Evolutionary conservation across 495 filamentous ascomycete genomes (phyloP).

Genomic region (Entonaema liquescens): DNA sequence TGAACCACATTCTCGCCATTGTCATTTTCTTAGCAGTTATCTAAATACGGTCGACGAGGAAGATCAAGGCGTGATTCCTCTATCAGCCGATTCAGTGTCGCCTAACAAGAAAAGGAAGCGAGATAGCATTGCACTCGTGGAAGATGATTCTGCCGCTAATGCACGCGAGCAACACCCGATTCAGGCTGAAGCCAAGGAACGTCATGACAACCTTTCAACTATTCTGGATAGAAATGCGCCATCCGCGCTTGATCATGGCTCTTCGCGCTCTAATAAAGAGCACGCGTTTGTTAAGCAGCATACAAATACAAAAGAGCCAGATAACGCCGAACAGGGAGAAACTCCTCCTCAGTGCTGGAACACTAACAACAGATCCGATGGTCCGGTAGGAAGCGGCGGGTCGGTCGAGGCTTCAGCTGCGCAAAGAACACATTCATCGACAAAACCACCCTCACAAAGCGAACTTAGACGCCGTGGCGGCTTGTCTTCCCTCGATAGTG

Average conservation of each 20-base stretch:
- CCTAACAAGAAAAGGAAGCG: neutral
- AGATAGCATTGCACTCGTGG: neutral
- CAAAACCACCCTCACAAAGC: neutral
- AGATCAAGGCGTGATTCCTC: neutral
- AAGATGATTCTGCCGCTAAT: neutral
- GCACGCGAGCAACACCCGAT: neutral
- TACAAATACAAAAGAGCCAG: neutral
- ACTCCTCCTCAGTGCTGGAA: neutral
- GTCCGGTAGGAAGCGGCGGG: neutral
- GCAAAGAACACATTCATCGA: neutral
- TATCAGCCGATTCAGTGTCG: neutral
- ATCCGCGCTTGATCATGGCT: neutral
- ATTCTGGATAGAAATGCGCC: neutral
- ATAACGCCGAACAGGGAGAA: neutral
- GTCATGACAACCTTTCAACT: neutral
- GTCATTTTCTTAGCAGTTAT: constrained; percentile 4
- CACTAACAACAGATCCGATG: neutral
- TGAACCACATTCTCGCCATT: neutral
- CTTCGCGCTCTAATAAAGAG: neutral
- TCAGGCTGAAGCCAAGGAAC: neutral
- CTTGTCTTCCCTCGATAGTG: neutral
- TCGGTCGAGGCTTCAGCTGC: neutral
- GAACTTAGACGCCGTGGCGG: neutral
- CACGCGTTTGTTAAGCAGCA: neutral
- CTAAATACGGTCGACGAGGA: neutral